Conservation (phyloP, 352 stramenopile genomes). For the Pythium insidiosum region DNA sequence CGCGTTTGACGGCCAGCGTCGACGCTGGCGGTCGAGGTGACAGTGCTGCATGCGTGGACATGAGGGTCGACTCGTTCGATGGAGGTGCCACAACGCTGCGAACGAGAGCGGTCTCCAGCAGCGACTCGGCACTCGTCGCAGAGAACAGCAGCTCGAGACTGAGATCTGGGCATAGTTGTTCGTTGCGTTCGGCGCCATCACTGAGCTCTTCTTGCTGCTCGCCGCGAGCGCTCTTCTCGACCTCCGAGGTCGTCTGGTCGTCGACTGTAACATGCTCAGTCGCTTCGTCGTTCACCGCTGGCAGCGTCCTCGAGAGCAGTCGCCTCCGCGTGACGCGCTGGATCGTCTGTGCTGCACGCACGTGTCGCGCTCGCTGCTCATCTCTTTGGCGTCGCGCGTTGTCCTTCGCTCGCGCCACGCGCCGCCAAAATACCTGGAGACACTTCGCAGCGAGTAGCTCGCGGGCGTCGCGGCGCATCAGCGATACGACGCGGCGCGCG, state of each 20-base stretch:
- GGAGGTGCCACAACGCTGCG: too few relatives aligned
- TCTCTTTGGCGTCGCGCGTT: slow-evolving; percentile 5
- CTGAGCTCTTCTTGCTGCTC: too few relatives aligned
- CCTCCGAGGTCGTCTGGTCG: not conserved
- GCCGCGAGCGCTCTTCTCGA: not conserved
- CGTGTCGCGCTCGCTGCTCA: slow-evolving; percentile 20
- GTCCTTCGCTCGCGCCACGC: slow-evolving; percentile 11
- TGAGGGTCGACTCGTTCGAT: too few relatives aligned
- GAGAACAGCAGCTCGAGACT: slow-evolving; percentile 59
- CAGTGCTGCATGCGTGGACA: not conserved
- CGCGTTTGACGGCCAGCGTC: slow-evolving; percentile 20
- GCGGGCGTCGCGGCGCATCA: slow-evolving; percentile 3
- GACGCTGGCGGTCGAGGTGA: slow-evolving; percentile 4
- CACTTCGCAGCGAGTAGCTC: slow-evolving; percentile 20
- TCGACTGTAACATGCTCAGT: not conserved
- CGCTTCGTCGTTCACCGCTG: too few relatives aligned
- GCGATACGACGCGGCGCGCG: slow-evolving; percentile 8
- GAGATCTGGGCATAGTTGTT: slow-evolving; percentile 23
- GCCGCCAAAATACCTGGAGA: slow-evolving; percentile 21
- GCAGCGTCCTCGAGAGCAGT: too few relatives aligned
- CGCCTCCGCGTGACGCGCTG: slow-evolving; percentile 35
- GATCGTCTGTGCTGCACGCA: slow-evolving; percentile 30
- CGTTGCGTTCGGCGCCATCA: not conserved
- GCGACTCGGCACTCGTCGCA: slow-evolving; percentile 15
- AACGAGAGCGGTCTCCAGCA: too few relatives aligned